Evolutionary conservation across 768 basidiomycete species (phyloP), one percentile per base, ranked within the genome.

Genomic region (Russula emetica): DNA sequence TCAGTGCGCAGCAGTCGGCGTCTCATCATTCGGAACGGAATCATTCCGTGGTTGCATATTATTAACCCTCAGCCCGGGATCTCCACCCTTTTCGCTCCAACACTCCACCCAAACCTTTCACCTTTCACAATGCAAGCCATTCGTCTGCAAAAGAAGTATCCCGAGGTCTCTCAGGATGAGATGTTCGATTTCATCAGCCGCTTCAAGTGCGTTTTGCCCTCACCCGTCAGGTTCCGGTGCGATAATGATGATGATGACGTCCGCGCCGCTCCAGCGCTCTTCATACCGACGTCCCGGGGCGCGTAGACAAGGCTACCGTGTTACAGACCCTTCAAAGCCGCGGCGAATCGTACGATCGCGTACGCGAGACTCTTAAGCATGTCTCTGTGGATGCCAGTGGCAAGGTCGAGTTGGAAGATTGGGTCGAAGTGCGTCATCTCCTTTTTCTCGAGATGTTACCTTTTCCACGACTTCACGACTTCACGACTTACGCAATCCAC

Each of bases 391-490:
- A 98, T 74, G 88, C 96, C 6, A 92, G 90, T 74, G 96, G 97
- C 51, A 92, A 94, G 74, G 87, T 99, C 63, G 97, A 98, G 75
- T 78, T 98, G 63, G 97, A 98, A 69, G 97, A 98, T 72, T 99
- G 93, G 88, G 95, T 98, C 51, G 96, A 98, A 84, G 90, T 95
- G 67, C 64, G 84, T 66, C 40, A 14, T 24, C 30, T 5, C 14
- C 52, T 47, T 30, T 47, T 54, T 14, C 16, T 32, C 22, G 16
- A n/a, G 45, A 47, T 13, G 22, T 30, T 32, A 1, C 47, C 18
- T 20, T 57, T n/a, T n/a, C n/a, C n/a, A n/a, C n/a, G n/a, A n/a
- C n/a, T n/a, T n/a, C n/a, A n/a, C n/a, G n/a, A n/a, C n/a, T n/a
- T n/a, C 38, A 5, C 13, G 36, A 50, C n/a, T 44, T n/a, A 30